Conservation (phyloP, 345 rosid species). For the Barbarea vulgaris region DNA sequence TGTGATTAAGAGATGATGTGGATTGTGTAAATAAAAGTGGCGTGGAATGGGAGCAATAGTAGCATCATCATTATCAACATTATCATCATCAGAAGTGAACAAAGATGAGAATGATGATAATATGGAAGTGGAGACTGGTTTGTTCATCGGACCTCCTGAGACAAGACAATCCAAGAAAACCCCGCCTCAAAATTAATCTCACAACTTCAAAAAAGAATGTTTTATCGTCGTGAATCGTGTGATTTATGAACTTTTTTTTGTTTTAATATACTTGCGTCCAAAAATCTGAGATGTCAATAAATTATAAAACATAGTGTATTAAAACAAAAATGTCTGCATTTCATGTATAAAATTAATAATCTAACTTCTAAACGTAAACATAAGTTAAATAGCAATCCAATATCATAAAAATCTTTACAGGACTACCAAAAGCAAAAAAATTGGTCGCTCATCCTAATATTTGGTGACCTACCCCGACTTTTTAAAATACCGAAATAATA, state of each 20-base stretch:
- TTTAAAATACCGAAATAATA: neutral
- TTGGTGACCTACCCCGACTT: neutral
- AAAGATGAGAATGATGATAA: slow-evolving; percentile 22
- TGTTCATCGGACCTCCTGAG: slow-evolving; percentile 75
- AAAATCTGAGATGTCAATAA: neutral
- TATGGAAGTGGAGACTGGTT: slow-evolving; percentile 63
- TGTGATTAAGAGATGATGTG: slow-evolving; percentile 20
- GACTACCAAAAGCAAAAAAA: too few relatives aligned
- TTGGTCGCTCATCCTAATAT: neutral
- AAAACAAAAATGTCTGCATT: neutral
- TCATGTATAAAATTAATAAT: neutral
- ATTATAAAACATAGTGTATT: neutral
- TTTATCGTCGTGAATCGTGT: too few relatives aligned
- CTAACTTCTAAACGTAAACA: neutral
- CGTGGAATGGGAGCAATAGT: slow-evolving; percentile 31
- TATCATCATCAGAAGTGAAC: slow-evolving; percentile 28
- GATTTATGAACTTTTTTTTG: neutral
- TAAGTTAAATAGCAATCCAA: neutral
- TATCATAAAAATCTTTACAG: too few relatives aligned
- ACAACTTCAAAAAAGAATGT: neutral
- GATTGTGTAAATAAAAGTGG: slow-evolving; percentile 29
- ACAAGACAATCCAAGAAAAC: slow-evolving; percentile 31
- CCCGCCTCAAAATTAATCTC: slow-evolving; percentile 9
- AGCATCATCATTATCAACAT: slow-evolving; percentile 20
- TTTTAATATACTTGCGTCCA: neutral